These are phyloP conservation scores for Dryas alaskensis DNA, from an alignment of 306 rosid genomes.

Conservation along the genomic window DNA sequence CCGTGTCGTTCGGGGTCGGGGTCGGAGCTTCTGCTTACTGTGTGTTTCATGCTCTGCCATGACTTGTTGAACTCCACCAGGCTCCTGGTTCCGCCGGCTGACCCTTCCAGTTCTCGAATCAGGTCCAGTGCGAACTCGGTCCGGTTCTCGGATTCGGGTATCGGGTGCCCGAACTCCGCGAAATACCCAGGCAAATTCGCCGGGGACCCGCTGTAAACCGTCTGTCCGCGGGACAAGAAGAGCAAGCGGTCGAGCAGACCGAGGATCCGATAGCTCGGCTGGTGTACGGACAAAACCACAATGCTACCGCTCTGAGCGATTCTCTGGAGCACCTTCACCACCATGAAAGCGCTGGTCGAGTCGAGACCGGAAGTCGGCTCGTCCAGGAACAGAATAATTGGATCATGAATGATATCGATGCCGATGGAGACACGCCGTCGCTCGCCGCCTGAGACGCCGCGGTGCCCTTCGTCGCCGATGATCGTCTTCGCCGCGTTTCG, in stretches of 20 bases:
- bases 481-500: constrained; percentile 72
- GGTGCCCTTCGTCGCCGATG: constrained; percentile 92
- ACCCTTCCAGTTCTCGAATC: constrained; percentile 84
- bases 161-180: constrained; percentile 77
- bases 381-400: constrained; percentile 80
- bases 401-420: constrained; percentile 87
- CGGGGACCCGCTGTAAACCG: constrained; percentile 86
- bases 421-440: constrained; percentile 93
- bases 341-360: constrained; percentile 95
- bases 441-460: constrained; percentile 94
- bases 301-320: constrained; percentile 97
- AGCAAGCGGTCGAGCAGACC: constrained; percentile 73
- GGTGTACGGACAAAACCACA: constrained; percentile 89
- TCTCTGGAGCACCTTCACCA: constrained; percentile 85
- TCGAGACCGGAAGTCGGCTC: constrained; percentile 96
- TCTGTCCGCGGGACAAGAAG: constrained; percentile 78
- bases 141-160: constrained; percentile 82
- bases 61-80: constrained; percentile 82
- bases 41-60: constrained; percentile 70
- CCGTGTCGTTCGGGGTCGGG: constrained; percentile 2
- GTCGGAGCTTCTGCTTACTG: neutral
- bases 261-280: constrained; percentile 82
- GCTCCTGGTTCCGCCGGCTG: constrained; percentile 65
- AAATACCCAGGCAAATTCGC: constrained; percentile 52
- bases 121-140: constrained; percentile 94